phyloP scores from a whole-genome alignment of 352 stramenopile species.

The Thalassiosira exigua region DNA sequence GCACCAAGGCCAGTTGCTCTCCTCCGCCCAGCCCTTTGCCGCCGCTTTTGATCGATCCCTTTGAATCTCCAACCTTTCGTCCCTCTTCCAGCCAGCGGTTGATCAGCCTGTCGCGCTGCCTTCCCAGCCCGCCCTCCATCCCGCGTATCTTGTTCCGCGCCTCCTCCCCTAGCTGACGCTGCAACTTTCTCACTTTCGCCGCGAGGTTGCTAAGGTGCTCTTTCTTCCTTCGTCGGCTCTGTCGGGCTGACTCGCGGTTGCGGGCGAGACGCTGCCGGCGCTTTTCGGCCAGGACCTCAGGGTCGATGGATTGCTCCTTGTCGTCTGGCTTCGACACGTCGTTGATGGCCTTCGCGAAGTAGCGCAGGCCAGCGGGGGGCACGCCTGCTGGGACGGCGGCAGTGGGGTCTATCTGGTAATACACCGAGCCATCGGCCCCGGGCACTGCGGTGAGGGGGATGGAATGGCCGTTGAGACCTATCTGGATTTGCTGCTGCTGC shows the following conservation, averaged over 20 bases:
- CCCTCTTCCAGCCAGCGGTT: too few species aligned
- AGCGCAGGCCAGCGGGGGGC: slow-evolving; percentile 38
- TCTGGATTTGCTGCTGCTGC: slow-evolving; percentile 51
- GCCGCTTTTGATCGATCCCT: too few species aligned
- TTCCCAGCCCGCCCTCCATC: too few species aligned
- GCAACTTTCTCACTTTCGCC: slow-evolving; percentile 71
- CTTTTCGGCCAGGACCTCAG: slow-evolving; percentile 65
- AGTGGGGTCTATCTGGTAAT: slow-evolving; percentile 53
- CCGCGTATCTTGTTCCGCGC: too few species aligned
- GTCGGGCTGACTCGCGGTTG: slow-evolving; percentile 80
- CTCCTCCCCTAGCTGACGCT: too few species aligned
- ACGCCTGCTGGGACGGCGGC: too few species aligned
- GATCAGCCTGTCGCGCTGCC: too few species aligned
- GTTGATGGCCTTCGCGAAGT: slow-evolving; percentile 56
- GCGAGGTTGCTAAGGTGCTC: slow-evolving; percentile 64
- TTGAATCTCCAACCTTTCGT: too few species aligned
- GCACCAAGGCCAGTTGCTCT: too few species aligned
- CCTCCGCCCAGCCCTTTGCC: too few species aligned
- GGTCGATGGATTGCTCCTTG: slow-evolving; percentile 46
- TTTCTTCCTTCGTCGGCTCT: slow-evolving; percentile 77
- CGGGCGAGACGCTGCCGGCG: slow-evolving; percentile 72
- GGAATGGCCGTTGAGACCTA: slow-evolving; percentile 49
- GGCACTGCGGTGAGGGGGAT: slow-evolving; percentile 51
- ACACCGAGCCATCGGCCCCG: slow-evolving; percentile 35
- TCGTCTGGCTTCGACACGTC: slow-evolving; percentile 50